Evolutionary conservation across 2,329 filamentous ascomycete species (phyloP), one percentile per base, ranked within the genome.

Genomic region (Allantophomopsis cytisporea): DNA sequence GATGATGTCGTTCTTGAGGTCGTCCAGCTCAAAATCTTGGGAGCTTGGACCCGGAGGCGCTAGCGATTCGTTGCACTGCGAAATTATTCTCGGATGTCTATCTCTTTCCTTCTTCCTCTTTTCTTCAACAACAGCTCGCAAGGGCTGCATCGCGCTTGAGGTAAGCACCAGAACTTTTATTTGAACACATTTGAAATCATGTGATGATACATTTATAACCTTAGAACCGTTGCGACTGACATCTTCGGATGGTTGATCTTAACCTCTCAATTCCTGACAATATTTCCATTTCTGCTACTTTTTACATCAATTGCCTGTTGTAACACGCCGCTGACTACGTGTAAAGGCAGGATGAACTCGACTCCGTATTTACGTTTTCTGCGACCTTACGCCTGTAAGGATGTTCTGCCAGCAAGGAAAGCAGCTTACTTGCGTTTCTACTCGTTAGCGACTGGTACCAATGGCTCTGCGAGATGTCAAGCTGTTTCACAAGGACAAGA

Each of bases 171-270:
- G 8, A 28, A 28, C 11, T 28, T 3, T 28, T 8, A 3, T 28
- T 12, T 12, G n/a, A n/a, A n/a, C 10, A 6, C 23, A 12, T 28
- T 28, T 28, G 23, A 28, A 28, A 28, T 35, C 31, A 41, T 43
- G 61, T 70, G 68, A 71, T 71, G 68, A 71, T 59, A 60, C 54
- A 55, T 54, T 59, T 62, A 58, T 62, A 60, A 63, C 56, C 53
- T 62, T 63, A 71, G 68, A 71, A 71, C 68, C 67, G 68, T 69
- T 71, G 68, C 68, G 66, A 71, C 63, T 71, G 68, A 72, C 64
- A 63, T 59, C 60, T 58, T 50, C 48, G 47, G 61, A 59, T 65
- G 65, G 55, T 59, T 71, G 67, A 72, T 69, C 64, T 64, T 57
- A 69, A 60, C 58, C 60, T 59, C 64, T 63, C 66, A 62, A 54